phyloP scores from a whole-genome alignment of 192 early-diverging fungal species.

The Chytriomyces sp. region DNA sequence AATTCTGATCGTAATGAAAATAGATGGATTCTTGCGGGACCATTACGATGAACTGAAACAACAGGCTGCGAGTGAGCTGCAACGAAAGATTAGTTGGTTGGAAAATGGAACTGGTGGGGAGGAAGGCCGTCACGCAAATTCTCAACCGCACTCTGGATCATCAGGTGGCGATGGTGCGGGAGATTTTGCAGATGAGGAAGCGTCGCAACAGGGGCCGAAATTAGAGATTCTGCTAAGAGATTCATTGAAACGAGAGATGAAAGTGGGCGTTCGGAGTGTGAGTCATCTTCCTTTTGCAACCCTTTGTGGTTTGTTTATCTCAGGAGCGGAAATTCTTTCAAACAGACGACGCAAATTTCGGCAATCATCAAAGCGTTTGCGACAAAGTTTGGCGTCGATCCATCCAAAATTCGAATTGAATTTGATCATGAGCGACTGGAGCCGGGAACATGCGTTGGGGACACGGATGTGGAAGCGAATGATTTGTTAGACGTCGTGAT shows the following conservation, averaged over 20 bases:
- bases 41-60: background rate
- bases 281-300: slow-evolving; percentile 1
- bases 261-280: background rate
- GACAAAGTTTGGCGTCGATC: background rate
- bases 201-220: background rate
- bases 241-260: background rate
- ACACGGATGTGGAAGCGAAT: background rate
- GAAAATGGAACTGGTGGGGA: background rate
- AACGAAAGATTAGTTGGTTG: background rate
- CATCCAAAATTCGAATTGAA: background rate
- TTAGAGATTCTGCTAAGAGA: background rate
- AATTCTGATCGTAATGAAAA: background rate
- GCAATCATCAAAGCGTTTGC: background rate
- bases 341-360: background rate
- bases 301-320: background rate
- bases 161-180: too few relatives aligned
- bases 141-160: too few relatives aligned
- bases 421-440: slow-evolving; percentile 1
- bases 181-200: background rate
- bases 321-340: too few relatives aligned
- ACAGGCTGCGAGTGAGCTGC: background rate
- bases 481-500: background rate
- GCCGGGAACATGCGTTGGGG: background rate
- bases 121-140: background rate
- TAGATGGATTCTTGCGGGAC: background rate